A percentile compares a stretch with the other conserved stretches of the same genome.
Evolutionary conservation across 169 alveolate genomes (phyloP).

Genomic region (Plasmodium sp.): DNA sequence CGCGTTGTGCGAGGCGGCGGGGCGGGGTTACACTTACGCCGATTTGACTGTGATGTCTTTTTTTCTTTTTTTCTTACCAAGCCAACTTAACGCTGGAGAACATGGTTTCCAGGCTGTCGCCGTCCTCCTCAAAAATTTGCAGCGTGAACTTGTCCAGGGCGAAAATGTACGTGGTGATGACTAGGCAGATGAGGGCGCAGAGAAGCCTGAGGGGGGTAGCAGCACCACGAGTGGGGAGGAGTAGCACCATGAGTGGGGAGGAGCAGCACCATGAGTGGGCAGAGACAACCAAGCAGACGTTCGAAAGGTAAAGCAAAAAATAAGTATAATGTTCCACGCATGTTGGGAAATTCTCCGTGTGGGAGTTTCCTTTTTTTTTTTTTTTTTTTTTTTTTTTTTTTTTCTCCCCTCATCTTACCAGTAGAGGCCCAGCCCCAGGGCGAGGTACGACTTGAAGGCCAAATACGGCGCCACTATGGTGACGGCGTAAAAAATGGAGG

Average conservation of each 20-base stretch:
- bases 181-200: slow-evolving; percentile 53
- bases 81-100: slow-evolving; percentile 31
- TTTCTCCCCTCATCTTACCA: background rate
- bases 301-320: background rate
- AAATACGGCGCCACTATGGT: slow-evolving; percentile 57
- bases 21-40: background rate
- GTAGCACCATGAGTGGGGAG: background rate
- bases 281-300: too few relatives aligned
- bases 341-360: background rate
- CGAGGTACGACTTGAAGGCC: slow-evolving; percentile 52
- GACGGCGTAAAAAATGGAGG: slow-evolving; percentile 54
- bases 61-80: background rate
- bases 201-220: slow-evolving; percentile 8
- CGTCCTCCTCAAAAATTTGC: slow-evolving; percentile 48
- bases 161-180: slow-evolving; percentile 46
- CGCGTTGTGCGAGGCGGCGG: background rate
- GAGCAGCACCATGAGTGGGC: background rate
- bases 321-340: background rate
- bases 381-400: background rate
- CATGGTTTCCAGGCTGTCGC: slow-evolving; percentile 43
- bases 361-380: background rate
- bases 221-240: background rate
- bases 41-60: background rate
- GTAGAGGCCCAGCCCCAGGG: slow-evolving; percentile 39
- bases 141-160: slow-evolving; percentile 34